Percentiles rank a stretch among this genome's conserved stretches.
phyloP scores from a whole-genome alignment of 345 rosid species.

The Populus simonii region DNA sequence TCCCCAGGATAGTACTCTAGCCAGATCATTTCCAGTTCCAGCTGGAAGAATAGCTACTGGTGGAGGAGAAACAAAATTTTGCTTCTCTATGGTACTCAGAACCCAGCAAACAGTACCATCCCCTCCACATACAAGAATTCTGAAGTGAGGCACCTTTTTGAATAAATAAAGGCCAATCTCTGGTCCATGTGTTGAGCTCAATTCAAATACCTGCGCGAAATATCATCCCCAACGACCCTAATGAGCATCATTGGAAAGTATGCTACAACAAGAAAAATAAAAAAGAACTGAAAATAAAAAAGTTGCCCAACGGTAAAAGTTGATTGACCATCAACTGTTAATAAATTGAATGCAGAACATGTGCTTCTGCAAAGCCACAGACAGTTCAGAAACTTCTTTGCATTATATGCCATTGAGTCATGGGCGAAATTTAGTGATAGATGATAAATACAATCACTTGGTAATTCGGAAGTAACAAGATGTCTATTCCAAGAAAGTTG shows the following conservation, averaged over 20 bases:
- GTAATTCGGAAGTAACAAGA: background rate
- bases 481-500: background rate
- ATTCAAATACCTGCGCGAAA: constrained; percentile 60
- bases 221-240: background rate
- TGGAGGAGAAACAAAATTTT: constrained; percentile 72
- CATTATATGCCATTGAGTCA: background rate
- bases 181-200: constrained; percentile 71
- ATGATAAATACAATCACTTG: background rate
- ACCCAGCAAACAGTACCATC: constrained; percentile 93
- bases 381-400: background rate
- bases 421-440: background rate
- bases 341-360: background rate
- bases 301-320: background rate
- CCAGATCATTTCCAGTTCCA: constrained; percentile 86
- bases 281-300: background rate
- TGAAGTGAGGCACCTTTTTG: constrained; percentile 57
- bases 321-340: background rate
- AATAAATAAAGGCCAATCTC: constrained; percentile 68
- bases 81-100: constrained; percentile 68
- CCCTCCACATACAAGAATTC: constrained; percentile 81
- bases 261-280: background rate
- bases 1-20: constrained; percentile 84
- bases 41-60: constrained; percentile 81
- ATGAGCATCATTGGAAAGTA: background rate
- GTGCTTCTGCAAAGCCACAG: background rate